These are phyloP conservation scores for Claviceps fusiformis DNA, from an alignment of 2,329 filamentous ascomycete species.

Conservation along the genomic window DNA sequence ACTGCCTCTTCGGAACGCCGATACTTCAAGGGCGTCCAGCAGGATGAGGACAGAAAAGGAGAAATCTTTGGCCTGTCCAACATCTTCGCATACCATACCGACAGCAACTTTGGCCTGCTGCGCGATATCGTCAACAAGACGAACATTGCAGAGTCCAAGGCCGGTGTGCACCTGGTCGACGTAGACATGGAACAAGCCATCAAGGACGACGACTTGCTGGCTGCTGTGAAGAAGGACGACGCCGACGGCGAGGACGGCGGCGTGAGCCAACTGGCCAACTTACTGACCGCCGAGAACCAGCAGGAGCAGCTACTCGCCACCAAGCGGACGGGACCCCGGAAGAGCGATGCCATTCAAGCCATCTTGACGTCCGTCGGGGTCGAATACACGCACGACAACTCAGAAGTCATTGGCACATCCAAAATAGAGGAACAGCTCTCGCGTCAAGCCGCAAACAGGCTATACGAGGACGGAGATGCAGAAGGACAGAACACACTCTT, in stretches of 20 bases:
- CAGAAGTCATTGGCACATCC: constrained; percentile 85
- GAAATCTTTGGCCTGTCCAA: constrained; percentile 90
- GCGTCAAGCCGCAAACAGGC: constrained; percentile 54
- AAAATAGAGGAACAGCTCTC: constrained; percentile 80
- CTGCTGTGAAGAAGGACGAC: constrained; percentile 30
- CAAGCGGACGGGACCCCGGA: constrained; percentile 23
- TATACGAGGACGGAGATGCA: constrained; percentile 27
- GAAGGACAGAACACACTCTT: constrained; percentile 46
- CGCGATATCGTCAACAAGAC: constrained; percentile 98
- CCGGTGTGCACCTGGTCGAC: constrained; percentile 67
- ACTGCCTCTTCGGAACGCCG: constrained; percentile 81
- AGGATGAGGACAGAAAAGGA: constrained; percentile 67
- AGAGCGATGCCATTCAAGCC: constrained; percentile 68
- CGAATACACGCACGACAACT: constrained; percentile 92
- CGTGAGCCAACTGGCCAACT: constrained; percentile 55
- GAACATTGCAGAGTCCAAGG: constrained; percentile 85
- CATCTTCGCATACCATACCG: constrained; percentile 67
- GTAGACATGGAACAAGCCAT: constrained; percentile 54
- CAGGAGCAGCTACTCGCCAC: constrained; percentile 18
- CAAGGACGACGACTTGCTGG: constrained; percentile 35
- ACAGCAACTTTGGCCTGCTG: constrained; percentile 65
- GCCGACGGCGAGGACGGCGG: constrained; percentile 49
- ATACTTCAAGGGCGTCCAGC: constrained; percentile 91
- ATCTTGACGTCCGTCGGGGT: constrained; percentile 83
- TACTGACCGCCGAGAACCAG: constrained; percentile 35